Percentiles rank a stretch among this genome's conserved stretches.
Conservation (phyloP, 2,329 filamentous ascomycete genomes). For the Cordyceps fumosorosea region DNA sequence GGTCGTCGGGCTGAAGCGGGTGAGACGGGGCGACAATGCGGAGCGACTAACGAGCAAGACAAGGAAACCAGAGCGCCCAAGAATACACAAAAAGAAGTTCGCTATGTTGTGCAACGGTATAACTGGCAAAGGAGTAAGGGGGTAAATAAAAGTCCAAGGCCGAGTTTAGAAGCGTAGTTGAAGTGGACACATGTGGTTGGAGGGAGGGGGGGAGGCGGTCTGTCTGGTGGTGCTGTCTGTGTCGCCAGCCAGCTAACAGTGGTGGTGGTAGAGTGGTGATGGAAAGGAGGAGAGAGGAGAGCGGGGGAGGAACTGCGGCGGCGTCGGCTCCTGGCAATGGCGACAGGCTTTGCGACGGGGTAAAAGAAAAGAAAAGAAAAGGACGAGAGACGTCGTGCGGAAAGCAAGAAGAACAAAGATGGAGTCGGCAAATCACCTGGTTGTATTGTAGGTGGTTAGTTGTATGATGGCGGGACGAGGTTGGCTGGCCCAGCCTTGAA, state of each 20-base stretch:
- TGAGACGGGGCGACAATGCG: not conserved
- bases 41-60: not conserved
- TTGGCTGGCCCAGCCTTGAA: not conserved
- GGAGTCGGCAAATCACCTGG: not conserved
- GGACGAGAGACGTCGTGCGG: not conserved
- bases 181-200: constrained; percentile 6
- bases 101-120: not conserved
- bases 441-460: not conserved
- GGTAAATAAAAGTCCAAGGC: not conserved
- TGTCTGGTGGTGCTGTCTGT: not conserved
- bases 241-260: not conserved
- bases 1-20: not conserved
- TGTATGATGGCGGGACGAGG: constrained; percentile 6
- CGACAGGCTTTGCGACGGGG: not conserved
- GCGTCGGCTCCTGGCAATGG: not conserved
- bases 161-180: constrained; percentile 8
- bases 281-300: constrained; percentile 5
- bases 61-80: not conserved
- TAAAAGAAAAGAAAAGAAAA: not conserved
- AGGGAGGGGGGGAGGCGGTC: not conserved
- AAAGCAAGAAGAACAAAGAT: not conserved
- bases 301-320: not conserved
- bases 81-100: not conserved
- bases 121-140: not conserved
- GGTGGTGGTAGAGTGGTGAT: not conserved